A percentile compares a stretch with the other conserved stretches of the same genome.
Evolutionary conservation across 129 eudicot genomes (phyloP).

Genomic region (Lonicera japonica): DNA sequence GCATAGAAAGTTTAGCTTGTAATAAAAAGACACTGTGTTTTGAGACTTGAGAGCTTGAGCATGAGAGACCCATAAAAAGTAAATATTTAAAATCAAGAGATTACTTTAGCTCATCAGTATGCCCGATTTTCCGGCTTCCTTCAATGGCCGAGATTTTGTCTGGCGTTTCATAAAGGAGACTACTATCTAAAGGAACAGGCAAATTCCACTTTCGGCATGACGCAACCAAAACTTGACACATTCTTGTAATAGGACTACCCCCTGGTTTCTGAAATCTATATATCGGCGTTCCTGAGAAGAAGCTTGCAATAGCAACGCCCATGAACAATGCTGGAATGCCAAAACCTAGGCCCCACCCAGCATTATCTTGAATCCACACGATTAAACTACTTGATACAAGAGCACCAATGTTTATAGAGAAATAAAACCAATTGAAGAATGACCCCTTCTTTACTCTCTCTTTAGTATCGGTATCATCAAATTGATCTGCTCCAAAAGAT

Average conservation of each 20-base stretch:
- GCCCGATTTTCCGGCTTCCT: conserved; percentile 74
- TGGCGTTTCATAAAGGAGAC: conserved; percentile 62
- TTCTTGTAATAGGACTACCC: conserved; percentile 87
- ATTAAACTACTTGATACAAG: conserved; percentile 57
- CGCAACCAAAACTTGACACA: conserved; percentile 81
- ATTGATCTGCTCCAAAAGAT: conserved; percentile 94
- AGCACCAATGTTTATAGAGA: conserved; percentile 73
- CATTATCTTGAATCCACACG: conserved; percentile 80
- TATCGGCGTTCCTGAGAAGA: conserved; percentile 69
- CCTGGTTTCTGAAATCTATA: conserved; percentile 88
- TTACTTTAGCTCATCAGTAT: conserved; percentile 77
- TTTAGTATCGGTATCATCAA: conserved; percentile 71
- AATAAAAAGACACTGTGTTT: no score
- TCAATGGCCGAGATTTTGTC: conserved; percentile 56
- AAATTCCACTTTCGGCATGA: conserved; percentile 49
- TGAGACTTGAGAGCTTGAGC: no score
- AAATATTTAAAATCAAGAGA: neutral
- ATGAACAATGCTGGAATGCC: conserved; percentile 81
- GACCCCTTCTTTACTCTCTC: conserved; percentile 79
- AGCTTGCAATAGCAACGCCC: conserved; percentile 66
- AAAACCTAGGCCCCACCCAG: conserved; percentile 87
- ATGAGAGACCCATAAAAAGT: no score
- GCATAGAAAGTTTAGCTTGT: no score
- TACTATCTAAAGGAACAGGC: conserved; percentile 48
- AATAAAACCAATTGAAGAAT: conserved; percentile 87